Evolutionary conservation across 2,329 filamentous ascomycete genomes (phyloP).

Genomic region (Alternaria burnsii): DNA sequence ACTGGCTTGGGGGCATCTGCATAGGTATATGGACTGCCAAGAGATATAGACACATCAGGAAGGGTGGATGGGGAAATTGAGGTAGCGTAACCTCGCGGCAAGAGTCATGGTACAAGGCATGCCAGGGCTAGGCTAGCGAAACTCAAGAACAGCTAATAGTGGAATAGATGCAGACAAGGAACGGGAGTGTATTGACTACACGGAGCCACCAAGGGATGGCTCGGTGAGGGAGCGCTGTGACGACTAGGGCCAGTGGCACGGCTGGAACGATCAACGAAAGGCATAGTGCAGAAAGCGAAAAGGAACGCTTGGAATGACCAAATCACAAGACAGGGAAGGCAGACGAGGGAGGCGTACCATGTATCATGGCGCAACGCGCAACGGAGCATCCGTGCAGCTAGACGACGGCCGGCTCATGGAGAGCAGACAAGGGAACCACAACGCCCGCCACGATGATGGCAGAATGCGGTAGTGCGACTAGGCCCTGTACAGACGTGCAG

Average conservation of each 20-base stretch:
- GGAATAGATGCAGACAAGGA: constrained; percentile 47
- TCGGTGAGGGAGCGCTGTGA: constrained; percentile 49
- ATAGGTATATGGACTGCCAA: constrained; percentile 52
- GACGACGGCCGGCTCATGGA: constrained; percentile 40
- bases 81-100: constrained; percentile 39
- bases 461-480: constrained; percentile 35
- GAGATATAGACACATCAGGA: constrained; percentile 47
- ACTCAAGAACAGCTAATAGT: constrained; percentile 39
- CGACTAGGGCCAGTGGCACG: constrained; percentile 50
- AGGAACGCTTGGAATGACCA: constrained; percentile 44
- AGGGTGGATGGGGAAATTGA: constrained; percentile 44
- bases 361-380: constrained; percentile 55
- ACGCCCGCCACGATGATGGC: constrained; percentile 39
- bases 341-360: constrained; percentile 45
- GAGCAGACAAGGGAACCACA: constrained; percentile 37
- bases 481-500: constrained; percentile 1
- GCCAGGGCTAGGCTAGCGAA: constrained; percentile 43
- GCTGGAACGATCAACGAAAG: constrained; percentile 50
- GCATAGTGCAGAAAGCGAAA: constrained; percentile 42
- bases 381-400: constrained; percentile 50
- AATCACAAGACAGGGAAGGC: constrained; percentile 44
- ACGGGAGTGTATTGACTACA: constrained; percentile 44
- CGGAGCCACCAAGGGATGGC: constrained; percentile 45
- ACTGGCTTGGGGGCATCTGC: constrained; percentile 34
- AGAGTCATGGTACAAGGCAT: constrained; percentile 44